These are phyloP conservation scores for Calonectria ilicicola DNA, from an alignment of 2,329 filamentous ascomycete species.

Conservation along the genomic window DNA sequence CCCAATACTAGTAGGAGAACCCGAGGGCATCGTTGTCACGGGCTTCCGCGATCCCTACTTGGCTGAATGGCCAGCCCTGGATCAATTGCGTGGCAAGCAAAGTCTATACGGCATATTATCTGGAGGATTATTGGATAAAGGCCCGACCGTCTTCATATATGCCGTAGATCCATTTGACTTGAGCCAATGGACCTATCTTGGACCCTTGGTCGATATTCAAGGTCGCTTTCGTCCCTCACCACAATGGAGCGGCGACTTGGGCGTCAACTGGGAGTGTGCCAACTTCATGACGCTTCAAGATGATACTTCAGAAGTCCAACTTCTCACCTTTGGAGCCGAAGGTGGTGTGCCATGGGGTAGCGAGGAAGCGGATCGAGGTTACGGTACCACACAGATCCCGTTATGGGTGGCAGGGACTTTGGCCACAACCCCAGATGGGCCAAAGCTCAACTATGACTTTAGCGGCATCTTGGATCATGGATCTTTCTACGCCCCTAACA, in stretches of 20 bases:
- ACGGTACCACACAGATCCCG: background rate
- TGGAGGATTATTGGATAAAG: constrained; percentile 54
- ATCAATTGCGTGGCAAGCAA: constrained; percentile 18
- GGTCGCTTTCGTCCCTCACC: constrained; percentile 50
- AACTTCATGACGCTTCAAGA: constrained; percentile 56
- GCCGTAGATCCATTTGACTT: constrained; percentile 51
- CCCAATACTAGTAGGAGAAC: constrained; percentile 43
- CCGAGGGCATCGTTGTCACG: constrained; percentile 38
- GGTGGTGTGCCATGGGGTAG: constrained; percentile 42
- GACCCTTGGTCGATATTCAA: constrained; percentile 52
- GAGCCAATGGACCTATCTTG: constrained; percentile 56
- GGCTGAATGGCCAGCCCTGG: constrained; percentile 37
- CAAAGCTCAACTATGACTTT: constrained; percentile 50
- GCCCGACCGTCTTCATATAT: constrained; percentile 60
- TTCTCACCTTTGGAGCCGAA: constrained; percentile 58
- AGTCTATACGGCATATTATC: constrained; percentile 59
- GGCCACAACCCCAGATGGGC: constrained; percentile 17
- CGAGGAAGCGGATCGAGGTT: background rate
- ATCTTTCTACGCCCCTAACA: constrained; percentile 61
- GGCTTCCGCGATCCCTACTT: constrained; percentile 48
- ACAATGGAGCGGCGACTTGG: constrained; percentile 60
- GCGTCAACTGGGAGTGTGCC: constrained; percentile 62
- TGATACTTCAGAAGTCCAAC: constrained; percentile 43
- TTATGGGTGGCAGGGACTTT: constrained; percentile 58
- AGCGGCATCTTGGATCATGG: constrained; percentile 62